Evolutionary conservation across 2,329 filamentous ascomycete species (phyloP), one percentile per base, ranked within the genome.

Genomic region (Cladosporium cucumerinum): DNA sequence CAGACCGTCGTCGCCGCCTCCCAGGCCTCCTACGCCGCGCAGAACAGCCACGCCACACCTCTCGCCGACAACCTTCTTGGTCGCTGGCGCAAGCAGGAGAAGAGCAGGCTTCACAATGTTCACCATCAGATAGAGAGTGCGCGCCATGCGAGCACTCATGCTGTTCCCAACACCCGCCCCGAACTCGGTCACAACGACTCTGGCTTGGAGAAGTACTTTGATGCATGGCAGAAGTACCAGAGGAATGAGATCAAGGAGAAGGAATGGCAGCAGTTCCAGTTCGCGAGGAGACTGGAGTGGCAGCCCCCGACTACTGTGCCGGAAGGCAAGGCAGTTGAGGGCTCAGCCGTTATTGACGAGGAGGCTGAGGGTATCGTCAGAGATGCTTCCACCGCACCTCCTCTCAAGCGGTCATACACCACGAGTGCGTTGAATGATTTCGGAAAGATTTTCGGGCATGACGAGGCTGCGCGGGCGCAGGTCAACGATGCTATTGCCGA

Each of bases 1-100:
- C 94, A 98, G 79, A 97, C 93, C 69, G 90, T 98, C 81, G 93
- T 99, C 81, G 95, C 95, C 76, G 94, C 93, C 74, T 92, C 92
- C 69, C 93, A 97, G 85, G 89, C 90, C 82, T 85, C 87, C 84
- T 86, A 92, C 88, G 85, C 88, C 82, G 77, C 92, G 49, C 83
- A 86, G 68, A 84, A 84, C 71, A 84, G 84, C 64, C 80, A 81
- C 51, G 78, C 87, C 65, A 84, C 82, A 68, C 80, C 83, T 49
- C 81, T 87, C 73, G 78, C 81, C 66, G 80, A 78, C 65, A 80
- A 78, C 71, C 75, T 82, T 63, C 78, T 82, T 65, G 79, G 79
- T 49, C 81, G 82, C 54, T 79, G 85, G 69, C 85, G 75, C 67
- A 76, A 75, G 65, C 66, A 66, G 28, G 71, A 76, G 65, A 74